Evolutionary conservation across 139 green algal genomes (phyloP), one percentile per base, ranked within the genome.

Genomic region (Auxenochlorella pyrenoidosa): DNA sequence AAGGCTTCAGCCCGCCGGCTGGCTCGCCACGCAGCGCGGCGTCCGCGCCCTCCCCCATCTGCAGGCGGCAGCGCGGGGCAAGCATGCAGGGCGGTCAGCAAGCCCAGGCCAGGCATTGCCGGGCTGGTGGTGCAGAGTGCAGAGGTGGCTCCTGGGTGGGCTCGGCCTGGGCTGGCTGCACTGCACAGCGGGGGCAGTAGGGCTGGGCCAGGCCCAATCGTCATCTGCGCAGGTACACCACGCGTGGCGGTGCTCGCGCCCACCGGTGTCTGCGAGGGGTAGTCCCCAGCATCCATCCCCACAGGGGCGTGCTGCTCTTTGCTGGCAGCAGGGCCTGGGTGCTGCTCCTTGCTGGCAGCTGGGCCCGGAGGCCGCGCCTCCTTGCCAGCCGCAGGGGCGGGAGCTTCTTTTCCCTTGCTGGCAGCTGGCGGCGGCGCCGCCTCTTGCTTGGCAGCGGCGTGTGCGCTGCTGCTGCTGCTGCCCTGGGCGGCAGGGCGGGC

Each of bases 231-330:
- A n/a, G n/a, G n/a, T n/a, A n/a, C n/a, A n/a, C n/a, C n/a, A n/a
- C n/a, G n/a, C 36, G 12, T 63, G 16, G 13, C 10, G 13, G 54
- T 63, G 16, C 15, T 63, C 16, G 4, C 28, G 63, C 80, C 43
- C 80, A 85, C 80, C 41, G 80, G 63, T 32, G 80, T 85, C 30
- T 85, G 80, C 21, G 80, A 85, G 59, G 80, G 80, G 41, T 77
- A 85, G 16, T 85, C 63, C 3, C 80, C 80, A 21, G 80, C 63
- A 13, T 76, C 63, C 59, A 85, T 70, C 28, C 8, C 6, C 30
- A 85, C 80, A 18, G 80, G 36, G 5, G 63, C 80, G 34, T 85
- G 80, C 58, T 38, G n/a, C 30, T 51, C 58, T n/a, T 73, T 36
- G 66, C 32, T 28, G 32, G 13, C 66, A 40, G 66, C 66, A 36